Percentiles rank a stretch among this genome's conserved stretches.
Conservation (phyloP, 2,329 filamentous ascomycete genomes). For the Diaporthe aspalathi region DNA sequence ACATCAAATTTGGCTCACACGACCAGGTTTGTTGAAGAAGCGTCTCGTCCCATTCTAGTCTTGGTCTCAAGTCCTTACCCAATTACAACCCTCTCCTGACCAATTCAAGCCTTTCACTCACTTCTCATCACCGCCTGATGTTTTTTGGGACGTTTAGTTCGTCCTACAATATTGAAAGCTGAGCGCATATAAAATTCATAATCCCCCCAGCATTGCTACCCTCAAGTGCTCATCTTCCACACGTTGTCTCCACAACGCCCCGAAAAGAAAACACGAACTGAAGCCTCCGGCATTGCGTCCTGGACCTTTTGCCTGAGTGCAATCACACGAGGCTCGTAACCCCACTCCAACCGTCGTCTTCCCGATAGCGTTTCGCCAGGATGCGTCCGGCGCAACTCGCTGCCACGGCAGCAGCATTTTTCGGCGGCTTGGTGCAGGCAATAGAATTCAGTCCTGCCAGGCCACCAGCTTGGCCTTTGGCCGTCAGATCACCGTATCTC, state of each 20-base stretch:
- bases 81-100: slow-evolving; percentile 34
- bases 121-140: slow-evolving; percentile 15
- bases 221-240: not conserved
- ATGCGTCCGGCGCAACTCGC: slow-evolving; percentile 38
- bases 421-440: slow-evolving; percentile 46
- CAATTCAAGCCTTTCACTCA: slow-evolving; percentile 4
- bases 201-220: too few species aligned
- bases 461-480: slow-evolving; percentile 76
- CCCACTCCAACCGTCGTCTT: not conserved
- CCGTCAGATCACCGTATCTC: slow-evolving; percentile 80
- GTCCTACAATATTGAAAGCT: not conserved
- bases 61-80: slow-evolving; percentile 17
- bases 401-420: slow-evolving; percentile 45
- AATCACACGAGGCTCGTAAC: not conserved
- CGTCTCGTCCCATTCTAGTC: slow-evolving; percentile 6
- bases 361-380: not conserved
- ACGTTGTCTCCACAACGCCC: not conserved
- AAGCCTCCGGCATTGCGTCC: not conserved
- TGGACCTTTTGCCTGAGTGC: not conserved
- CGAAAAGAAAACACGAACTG: not conserved
- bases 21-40: slow-evolving; percentile 29
- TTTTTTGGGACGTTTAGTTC: slow-evolving; percentile 17
- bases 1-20: slow-evolving; percentile 33
- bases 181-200: slow-evolving; percentile 29
- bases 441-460: slow-evolving; percentile 73